phyloP scores from a whole-genome alignment of 2,329 filamentous ascomycete species.

The Trichoderma oligosporum region DNA sequence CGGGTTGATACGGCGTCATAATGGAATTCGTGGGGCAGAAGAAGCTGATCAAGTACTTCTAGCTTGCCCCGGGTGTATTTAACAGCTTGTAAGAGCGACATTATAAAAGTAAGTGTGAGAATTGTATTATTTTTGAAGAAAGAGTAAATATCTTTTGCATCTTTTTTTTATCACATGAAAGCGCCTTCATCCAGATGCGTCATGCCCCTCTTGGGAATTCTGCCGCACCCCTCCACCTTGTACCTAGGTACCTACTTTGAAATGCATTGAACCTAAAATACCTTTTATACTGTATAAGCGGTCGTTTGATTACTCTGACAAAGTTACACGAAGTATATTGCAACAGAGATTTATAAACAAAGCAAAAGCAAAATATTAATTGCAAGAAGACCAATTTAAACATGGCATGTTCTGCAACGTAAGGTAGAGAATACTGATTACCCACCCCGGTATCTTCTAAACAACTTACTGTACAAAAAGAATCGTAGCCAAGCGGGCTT shows the following conservation, averaged over 20 bases:
- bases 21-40: slow-evolving; percentile 73
- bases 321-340: too few species aligned
- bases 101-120: slow-evolving; percentile 25
- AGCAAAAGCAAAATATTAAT: too few species aligned
- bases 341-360: too few species aligned
- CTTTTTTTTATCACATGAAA: slow-evolving; percentile 10
- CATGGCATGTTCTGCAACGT: too few species aligned
- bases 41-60: slow-evolving; percentile 78
- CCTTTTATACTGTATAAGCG: too few species aligned
- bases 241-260: slow-evolving; percentile 3
- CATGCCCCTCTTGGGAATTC: slow-evolving; percentile 29
- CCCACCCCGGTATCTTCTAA: too few species aligned
- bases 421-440: too few species aligned
- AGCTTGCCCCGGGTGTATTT: slow-evolving; percentile 69
- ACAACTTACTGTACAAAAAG: too few species aligned
- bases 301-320: too few species aligned
- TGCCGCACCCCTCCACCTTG: slow-evolving; percentile 31
- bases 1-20: slow-evolving; percentile 69
- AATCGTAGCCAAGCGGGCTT: too few species aligned
- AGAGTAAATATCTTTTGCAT: not conserved
- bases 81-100: slow-evolving; percentile 70
- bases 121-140: not conserved
- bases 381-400: too few species aligned
- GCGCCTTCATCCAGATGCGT: not conserved
- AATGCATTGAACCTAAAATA: not conserved